These are phyloP conservation scores for Ceratocystiopsis sp. DNA, from an alignment of 2,329 filamentous ascomycete species.

Conservation along the genomic window DNA sequence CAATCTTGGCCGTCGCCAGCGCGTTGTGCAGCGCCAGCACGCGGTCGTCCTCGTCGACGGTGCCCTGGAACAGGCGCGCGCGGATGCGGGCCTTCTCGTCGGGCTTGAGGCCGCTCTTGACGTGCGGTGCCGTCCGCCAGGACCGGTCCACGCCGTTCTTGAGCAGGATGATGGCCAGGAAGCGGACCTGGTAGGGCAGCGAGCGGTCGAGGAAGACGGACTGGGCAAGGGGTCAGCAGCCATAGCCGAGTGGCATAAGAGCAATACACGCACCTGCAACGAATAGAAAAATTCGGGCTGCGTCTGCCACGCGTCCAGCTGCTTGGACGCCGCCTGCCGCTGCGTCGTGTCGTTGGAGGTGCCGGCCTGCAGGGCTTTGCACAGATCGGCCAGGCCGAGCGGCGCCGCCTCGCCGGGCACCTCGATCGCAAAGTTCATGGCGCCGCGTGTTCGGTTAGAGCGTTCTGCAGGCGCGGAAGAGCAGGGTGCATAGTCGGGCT, in stretches of 20 bases:
- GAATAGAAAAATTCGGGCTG: slow-evolving; percentile 48
- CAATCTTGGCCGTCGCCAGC: slow-evolving; percentile 70
- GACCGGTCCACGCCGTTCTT: slow-evolving; percentile 95
- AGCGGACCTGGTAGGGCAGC: slow-evolving; percentile 61
- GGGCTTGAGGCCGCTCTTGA: slow-evolving; percentile 48
- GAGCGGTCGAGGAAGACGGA: slow-evolving; percentile 66
- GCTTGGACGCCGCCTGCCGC: slow-evolving; percentile 50
- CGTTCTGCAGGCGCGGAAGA: no score
- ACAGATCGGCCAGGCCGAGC: slow-evolving; percentile 44
- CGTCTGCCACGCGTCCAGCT: slow-evolving; percentile 56
- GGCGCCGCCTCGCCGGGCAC: slow-evolving; percentile 67
- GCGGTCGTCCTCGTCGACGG: slow-evolving; percentile 57
- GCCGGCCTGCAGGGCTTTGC: slow-evolving; percentile 45
- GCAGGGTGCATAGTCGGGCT: no score
- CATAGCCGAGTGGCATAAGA: neutral
- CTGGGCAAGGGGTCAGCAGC: slow-evolving; percentile 23
- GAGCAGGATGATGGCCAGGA: slow-evolving; percentile 81
- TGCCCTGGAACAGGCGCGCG: slow-evolving; percentile 55
- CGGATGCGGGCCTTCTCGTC: slow-evolving; percentile 67
- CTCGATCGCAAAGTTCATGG: slow-evolving; percentile 59
- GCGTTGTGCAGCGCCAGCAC: slow-evolving; percentile 76
- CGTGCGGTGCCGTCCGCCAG: slow-evolving; percentile 51
- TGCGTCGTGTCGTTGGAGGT: slow-evolving; percentile 44
- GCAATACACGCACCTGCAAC: slow-evolving; percentile 37
- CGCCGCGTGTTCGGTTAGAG: neutral